These are phyloP conservation scores for Penicillium cataractarum DNA, from an alignment of 495 filamentous ascomycete genomes.

Conservation along the genomic window DNA sequence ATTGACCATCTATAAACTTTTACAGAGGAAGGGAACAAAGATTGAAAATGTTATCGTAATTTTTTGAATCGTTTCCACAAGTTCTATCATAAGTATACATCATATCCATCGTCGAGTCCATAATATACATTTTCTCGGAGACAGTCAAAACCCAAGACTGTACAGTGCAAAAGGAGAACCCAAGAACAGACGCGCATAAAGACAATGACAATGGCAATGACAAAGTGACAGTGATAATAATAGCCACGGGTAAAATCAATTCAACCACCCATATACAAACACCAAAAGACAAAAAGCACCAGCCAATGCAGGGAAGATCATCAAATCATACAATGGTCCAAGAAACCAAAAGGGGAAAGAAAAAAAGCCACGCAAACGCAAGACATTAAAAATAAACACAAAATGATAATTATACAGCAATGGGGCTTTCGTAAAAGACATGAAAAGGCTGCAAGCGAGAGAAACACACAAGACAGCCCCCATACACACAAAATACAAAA, in stretches of 20 bases:
- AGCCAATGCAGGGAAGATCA: slow-evolving; percentile 24
- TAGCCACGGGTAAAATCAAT: neutral
- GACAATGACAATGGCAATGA: neutral
- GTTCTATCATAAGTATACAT: slow-evolving; percentile 11
- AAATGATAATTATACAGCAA: slow-evolving; percentile 28
- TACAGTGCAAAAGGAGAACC: neutral
- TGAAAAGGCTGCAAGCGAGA: slow-evolving; percentile 29
- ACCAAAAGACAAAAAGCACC: slow-evolving; percentile 15
- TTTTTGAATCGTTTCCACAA: slow-evolving; percentile 2
- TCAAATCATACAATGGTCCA: slow-evolving; percentile 30
- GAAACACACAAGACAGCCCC: slow-evolving; percentile 23
- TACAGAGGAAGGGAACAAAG: neutral
- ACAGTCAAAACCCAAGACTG: slow-evolving; percentile 6
- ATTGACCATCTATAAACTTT: neutral
- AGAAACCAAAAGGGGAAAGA: slow-evolving; percentile 6
- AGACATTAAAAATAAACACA: slow-evolving; percentile 11
- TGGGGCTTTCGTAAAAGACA: slow-evolving; percentile 30
- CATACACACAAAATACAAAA: slow-evolving; percentile 23
- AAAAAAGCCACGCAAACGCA: slow-evolving; percentile 7
- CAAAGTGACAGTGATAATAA: neutral
- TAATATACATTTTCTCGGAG: slow-evolving; percentile 7
- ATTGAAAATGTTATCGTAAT: too few relatives aligned
- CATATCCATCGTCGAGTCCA: slow-evolving; percentile 3
- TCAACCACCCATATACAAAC: slow-evolving; percentile 8
- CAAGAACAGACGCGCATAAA: neutral